Conservation (phyloP, 176 grass and related monocot genomes). For the Avena insularis region DNA sequence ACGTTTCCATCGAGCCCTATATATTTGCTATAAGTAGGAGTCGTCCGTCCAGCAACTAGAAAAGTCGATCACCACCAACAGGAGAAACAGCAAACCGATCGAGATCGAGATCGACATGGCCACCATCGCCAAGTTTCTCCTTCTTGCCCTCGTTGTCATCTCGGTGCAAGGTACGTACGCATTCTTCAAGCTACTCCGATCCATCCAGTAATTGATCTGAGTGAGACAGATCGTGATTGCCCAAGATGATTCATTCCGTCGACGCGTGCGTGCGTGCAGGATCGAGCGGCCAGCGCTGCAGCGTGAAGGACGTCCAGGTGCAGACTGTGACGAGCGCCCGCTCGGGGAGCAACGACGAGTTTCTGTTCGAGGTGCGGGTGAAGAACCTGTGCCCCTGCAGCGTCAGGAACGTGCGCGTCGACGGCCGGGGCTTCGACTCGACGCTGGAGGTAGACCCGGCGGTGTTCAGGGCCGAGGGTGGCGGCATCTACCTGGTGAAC, state of each 20-base stretch:
- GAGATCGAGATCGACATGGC: not conserved
- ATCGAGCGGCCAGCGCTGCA: slow-evolving; percentile 39
- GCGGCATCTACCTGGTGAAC: slow-evolving; percentile 56
- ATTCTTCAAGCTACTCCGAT: not conserved
- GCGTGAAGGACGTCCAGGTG: slow-evolving; percentile 54
- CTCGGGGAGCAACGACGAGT: slow-evolving; percentile 39
- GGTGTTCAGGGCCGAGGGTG: slow-evolving; percentile 53
- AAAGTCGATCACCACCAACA: not conserved
- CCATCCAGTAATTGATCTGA: not conserved
- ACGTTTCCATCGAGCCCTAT: not conserved
- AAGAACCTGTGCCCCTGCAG: slow-evolving; percentile 69
- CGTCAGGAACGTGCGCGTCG: slow-evolving; percentile 49
- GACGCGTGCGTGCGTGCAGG: not conserved
- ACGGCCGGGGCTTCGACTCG: slow-evolving; percentile 53
- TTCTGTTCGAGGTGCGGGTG: slow-evolving; percentile 63
- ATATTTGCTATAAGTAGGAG: not conserved
- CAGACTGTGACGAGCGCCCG: slow-evolving; percentile 46
- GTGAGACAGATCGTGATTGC: not conserved
- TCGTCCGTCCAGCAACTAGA: not conserved
- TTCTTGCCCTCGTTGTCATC: not conserved
- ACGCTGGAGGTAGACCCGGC: slow-evolving; percentile 54
- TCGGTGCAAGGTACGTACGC: not conserved
- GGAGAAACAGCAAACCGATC: not conserved
- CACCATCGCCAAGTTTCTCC: not conserved
- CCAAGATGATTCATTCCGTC: too few species aligned